These are phyloP conservation scores for Mrakia blollopis DNA, from an alignment of 768 basidiomycete genomes.

Conservation along the genomic window DNA sequence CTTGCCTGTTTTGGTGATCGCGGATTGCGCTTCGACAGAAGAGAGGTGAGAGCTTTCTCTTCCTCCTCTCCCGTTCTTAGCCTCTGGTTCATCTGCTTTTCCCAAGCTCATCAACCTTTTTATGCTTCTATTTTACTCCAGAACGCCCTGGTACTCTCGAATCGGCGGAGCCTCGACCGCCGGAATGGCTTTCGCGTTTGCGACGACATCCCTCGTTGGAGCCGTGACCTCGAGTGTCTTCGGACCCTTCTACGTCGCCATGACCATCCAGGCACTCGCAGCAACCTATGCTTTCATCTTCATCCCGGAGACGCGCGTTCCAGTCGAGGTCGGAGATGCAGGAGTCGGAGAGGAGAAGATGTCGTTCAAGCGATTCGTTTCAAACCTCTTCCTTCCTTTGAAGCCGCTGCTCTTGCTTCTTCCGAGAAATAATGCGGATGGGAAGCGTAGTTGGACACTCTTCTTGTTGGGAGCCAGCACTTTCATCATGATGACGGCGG, in stretches of 20 bases:
- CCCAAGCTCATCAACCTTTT: too few relatives aligned
- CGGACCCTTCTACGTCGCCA: neutral
- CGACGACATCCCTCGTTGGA: neutral
- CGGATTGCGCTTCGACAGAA: neutral
- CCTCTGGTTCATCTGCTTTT: too few relatives aligned
- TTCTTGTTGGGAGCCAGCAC: neutral
- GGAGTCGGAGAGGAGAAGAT: neutral
- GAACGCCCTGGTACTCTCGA: slow-evolving; percentile 3
- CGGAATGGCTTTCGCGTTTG: neutral
- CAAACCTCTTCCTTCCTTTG: neutral
- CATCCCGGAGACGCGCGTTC: neutral
- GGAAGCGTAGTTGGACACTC: neutral
- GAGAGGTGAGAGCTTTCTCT: too few relatives aligned
- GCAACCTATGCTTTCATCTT: neutral
- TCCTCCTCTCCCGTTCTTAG: too few relatives aligned
- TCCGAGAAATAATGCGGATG: neutral
- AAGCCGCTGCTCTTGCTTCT: neutral
- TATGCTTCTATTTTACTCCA: neutral
- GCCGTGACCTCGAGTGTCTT: neutral
- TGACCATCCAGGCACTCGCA: neutral
- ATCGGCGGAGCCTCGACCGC: neutral
- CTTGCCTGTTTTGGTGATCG: neutral
- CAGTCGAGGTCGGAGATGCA: neutral
- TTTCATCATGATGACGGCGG: neutral
- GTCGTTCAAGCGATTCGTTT: neutral